These are phyloP conservation scores for Spizellomyces sp. DNA, from an alignment of 192 early-diverging fungal genomes.

Conservation along the genomic window DNA sequence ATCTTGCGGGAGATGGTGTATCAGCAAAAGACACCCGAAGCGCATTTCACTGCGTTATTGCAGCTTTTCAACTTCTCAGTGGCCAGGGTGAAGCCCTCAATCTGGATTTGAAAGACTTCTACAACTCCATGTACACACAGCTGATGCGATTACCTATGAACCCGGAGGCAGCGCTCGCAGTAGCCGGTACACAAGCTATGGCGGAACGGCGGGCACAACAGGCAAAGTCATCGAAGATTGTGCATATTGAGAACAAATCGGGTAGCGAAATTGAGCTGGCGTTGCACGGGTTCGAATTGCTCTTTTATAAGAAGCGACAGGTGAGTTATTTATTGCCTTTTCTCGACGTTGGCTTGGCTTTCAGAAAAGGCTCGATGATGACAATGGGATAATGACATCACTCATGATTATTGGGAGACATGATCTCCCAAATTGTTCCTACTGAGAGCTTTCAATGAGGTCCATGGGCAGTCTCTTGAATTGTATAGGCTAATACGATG, in stretches of 20 bases:
- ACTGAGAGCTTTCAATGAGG: background rate
- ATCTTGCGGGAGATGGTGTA: constrained; percentile 40
- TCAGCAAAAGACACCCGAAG: constrained; percentile 59
- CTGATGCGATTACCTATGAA: constrained; percentile 70
- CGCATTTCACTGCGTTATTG: constrained; percentile 85
- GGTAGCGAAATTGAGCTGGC: constrained; percentile 78
- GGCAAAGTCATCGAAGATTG: constrained; percentile 26
- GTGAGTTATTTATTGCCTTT: constrained; percentile 23
- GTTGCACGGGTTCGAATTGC: constrained; percentile 79
- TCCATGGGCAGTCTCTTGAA: background rate
- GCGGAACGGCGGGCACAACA: constrained; percentile 36
- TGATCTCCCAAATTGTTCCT: constrained; percentile 8
- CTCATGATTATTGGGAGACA: background rate
- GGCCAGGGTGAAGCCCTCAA: constrained; percentile 93
- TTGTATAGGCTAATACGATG: background rate
- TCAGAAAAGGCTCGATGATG: background rate
- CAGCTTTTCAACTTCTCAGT: constrained; percentile 83
- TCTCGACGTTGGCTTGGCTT: background rate
- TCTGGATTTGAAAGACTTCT: constrained; percentile 92
- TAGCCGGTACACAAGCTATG: constrained; percentile 36
- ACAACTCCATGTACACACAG: constrained; percentile 79
- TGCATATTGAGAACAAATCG: constrained; percentile 22
- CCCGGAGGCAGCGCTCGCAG: constrained; percentile 46
- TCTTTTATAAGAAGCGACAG: constrained; percentile 78
- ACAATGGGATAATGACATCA: constrained; percentile 5